A percentile compares a stretch with the other conserved stretches of the same genome.
phyloP scores from a whole-genome alignment of 345 rosid species.

The Turnera subulata region DNA sequence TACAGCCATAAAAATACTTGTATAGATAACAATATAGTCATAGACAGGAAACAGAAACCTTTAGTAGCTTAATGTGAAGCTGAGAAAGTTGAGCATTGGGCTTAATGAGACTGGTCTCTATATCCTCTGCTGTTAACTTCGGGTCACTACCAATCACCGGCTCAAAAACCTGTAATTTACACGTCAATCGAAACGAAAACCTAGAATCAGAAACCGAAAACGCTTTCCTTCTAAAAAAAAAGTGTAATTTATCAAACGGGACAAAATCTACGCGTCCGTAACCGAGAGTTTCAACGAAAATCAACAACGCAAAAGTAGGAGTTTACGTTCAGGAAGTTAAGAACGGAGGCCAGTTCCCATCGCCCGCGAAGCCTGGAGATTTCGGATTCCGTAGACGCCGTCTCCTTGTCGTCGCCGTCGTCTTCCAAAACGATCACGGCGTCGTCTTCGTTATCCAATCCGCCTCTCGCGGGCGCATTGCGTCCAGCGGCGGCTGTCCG shows the following conservation, averaged over 20 bases:
- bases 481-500: constrained; percentile 15
- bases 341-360: constrained; percentile 94
- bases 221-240: no score
- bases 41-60: constrained; percentile 38
- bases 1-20: no score
- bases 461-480: constrained; percentile 5
- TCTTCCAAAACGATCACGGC: background rate
- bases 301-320: background rate
- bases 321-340: constrained; percentile 66
- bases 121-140: constrained; percentile 68
- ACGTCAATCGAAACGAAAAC: background rate
- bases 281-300: background rate
- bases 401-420: background rate
- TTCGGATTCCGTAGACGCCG: constrained; percentile 25
- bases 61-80: constrained; percentile 65
- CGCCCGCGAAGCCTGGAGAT: constrained; percentile 56
- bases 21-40: no score
- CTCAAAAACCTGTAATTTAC: constrained; percentile 53
- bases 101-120: constrained; percentile 60
- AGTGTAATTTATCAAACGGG: background rate
- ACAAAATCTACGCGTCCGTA: background rate
- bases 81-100: constrained; percentile 45
- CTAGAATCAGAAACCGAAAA: background rate
- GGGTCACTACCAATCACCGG: constrained; percentile 48
- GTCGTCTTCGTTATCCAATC: constrained; percentile 1